Evolutionary conservation across 1,284 basidiomycete genomes (phyloP), one percentile per base, ranked within the genome.

Genomic region (Melampsora americana): DNA sequence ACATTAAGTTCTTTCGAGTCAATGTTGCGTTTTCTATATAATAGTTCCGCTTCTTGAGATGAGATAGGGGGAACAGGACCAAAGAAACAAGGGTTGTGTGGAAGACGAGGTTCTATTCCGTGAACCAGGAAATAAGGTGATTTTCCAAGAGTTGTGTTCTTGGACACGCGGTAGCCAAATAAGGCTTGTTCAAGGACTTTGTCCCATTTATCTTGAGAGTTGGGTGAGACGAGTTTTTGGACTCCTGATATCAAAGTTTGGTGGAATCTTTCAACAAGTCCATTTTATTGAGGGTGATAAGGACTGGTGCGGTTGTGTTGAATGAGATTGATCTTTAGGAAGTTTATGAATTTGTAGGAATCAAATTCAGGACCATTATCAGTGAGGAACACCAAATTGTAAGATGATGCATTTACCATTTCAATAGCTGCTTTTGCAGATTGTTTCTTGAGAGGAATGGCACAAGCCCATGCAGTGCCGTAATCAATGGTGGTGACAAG

Each of bases 231-330:
- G 35, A 35, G 35, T 35, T 35, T 35, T 35, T 9, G 35, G 35
- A 35, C 35, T 35, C 5, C 3, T 3, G 35, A 35, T 3, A 70
- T 61, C 35, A 20, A 26, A 60, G 35, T 23, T 60, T 56, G 18
- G 60, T n/a, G n/a, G n/a, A n/a, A n/a, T n/a, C n/a, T n/a, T n/a
- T n/a, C n/a, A n/a, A n/a, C n/a, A n/a, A n/a, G 23, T n/a, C 68
- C 68, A 44, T 70, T 70, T 7, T 50, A 70, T 70, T 70, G 60
- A 70, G 39, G 6, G n/a, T n/a, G n/a, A n/a, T n/a, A n/a, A n/a
- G n/a, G n/a, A n/a, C n/a, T n/a, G n/a, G n/a, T n/a, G n/a, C 23
- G 30, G 16, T 60, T 70, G 26, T 70, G 68, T 61, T 42, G 35
- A 23, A 70, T 61, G 5, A 60, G 35, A 18, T 59, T 16, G 30